phyloP scores from a whole-genome alignment of 2,329 filamentous ascomycete species.

The Trichoderma aggressivum region DNA sequence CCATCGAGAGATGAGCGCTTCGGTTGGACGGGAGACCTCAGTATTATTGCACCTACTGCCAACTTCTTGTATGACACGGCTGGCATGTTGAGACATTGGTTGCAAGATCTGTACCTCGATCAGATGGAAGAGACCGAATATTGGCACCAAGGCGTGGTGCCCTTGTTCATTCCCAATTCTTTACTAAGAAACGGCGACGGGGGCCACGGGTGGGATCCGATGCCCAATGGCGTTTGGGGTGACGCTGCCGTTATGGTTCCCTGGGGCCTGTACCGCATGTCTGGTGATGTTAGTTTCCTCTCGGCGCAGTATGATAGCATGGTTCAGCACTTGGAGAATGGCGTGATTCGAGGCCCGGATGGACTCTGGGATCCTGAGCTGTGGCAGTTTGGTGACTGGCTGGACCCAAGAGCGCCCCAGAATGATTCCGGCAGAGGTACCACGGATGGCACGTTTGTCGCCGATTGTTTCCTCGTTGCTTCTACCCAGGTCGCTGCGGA shows the following conservation, averaged over 20 bases:
- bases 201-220: neutral
- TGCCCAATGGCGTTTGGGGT: neutral
- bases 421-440: neutral
- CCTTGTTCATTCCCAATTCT: neutral
- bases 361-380: neutral
- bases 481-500: neutral
- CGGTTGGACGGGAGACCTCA: neutral
- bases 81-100: neutral
- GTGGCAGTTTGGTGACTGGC: neutral
- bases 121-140: neutral
- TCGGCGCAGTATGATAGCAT: neutral
- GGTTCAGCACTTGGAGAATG: neutral
- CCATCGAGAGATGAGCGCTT: neutral
- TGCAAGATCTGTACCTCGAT: neutral
- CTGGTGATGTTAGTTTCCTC: neutral
- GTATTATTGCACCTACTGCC: neutral
- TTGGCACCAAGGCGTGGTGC: neutral
- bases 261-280: neutral
- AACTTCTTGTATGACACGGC: neutral
- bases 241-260: neutral
- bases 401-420: neutral
- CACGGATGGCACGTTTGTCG: neutral
- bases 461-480: neutral
- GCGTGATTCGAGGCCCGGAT: neutral
- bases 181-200: neutral